Evolutionary conservation across 345 rosid genomes (phyloP).

Genomic region (Salix brachista): DNA sequence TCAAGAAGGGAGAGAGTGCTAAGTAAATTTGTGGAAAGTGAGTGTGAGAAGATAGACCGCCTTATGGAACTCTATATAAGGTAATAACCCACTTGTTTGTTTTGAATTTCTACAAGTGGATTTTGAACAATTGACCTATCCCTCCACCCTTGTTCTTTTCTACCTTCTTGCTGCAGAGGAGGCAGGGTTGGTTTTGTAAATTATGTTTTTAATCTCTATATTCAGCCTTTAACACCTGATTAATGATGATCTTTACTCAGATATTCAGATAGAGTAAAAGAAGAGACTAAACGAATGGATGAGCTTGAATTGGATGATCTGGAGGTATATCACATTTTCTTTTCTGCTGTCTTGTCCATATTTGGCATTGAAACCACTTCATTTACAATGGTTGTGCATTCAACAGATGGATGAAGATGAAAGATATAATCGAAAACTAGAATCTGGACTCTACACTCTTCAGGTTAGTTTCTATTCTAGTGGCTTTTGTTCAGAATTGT

Average conservation of each 20-base stretch:
- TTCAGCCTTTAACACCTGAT: background rate
- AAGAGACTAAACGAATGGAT: constrained; percentile 66
- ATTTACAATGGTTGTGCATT: constrained; percentile 3
- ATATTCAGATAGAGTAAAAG: constrained; percentile 75
- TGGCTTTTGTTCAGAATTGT: background rate
- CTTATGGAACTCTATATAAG: constrained; percentile 88
- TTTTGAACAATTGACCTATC: background rate
- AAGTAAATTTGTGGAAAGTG: constrained; percentile 89
- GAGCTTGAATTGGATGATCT: constrained; percentile 79
- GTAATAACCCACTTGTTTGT: constrained; percentile 26
- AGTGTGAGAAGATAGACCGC: constrained; percentile 95
- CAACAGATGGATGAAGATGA: constrained; percentile 90
- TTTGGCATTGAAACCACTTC: constrained; percentile 8
- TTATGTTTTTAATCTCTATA: background rate
- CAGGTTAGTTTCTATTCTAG: constrained; percentile 51
- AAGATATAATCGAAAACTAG: constrained; percentile 71
- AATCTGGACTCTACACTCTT: constrained; percentile 91
- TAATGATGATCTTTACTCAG: constrained; percentile 32
- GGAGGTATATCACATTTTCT: constrained; percentile 49
- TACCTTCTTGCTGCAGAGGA: background rate
- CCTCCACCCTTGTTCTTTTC: background rate
- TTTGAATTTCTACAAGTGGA: background rate
- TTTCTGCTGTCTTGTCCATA: background rate
- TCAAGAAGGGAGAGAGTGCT: constrained; percentile 85
- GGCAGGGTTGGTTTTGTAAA: background rate